Conservation (phyloP, 805 yeast genomes). For the Tanozyma kutaoensis region DNA sequence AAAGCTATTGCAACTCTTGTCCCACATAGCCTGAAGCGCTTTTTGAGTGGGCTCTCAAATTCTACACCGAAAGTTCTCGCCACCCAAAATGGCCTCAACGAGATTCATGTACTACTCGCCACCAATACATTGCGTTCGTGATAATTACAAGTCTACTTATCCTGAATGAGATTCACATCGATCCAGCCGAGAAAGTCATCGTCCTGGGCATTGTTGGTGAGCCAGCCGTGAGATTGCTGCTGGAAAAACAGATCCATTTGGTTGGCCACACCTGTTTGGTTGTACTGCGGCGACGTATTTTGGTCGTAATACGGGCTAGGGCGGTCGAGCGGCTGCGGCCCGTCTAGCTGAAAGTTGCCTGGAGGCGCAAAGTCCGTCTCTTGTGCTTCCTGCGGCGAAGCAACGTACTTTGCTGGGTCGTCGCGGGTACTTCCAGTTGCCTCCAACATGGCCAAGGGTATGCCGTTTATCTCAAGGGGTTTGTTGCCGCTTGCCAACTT, state of each 20-base stretch:
- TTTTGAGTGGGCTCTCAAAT: too few species aligned
- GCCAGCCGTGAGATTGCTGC: conserved; percentile 79
- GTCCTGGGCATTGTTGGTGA: conserved; percentile 46
- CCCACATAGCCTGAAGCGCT: too few species aligned
- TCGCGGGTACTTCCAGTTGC: conserved; percentile 57
- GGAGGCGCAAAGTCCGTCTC: too few species aligned
- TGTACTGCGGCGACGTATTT: too few species aligned
- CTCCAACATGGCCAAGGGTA: conserved; percentile 58
- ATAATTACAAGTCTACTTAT: not conserved
- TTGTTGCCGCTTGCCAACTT: conserved; percentile 43
- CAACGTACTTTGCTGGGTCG: too few species aligned
- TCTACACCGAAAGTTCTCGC: too few species aligned
- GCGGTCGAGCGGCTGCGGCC: too few species aligned
- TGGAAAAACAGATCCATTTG: conserved; percentile 53
- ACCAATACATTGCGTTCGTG: not conserved
- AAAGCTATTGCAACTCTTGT: too few species aligned
- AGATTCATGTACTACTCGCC: not conserved
- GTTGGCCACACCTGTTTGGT: conserved; percentile 8
- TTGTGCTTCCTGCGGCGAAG: too few species aligned
- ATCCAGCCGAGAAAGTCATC: conserved; percentile 95
- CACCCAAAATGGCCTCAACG: conserved; percentile 1
- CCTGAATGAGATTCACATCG: conserved; percentile 41
- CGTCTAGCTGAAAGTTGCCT: too few species aligned
- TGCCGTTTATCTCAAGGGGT: conserved; percentile 53
- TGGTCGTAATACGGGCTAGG: too few species aligned